Percentiles rank a stretch among this genome's conserved stretches.
Conservation (phyloP, 2,329 filamentous ascomycete species). For the Endocalyx cinctus region DNA sequence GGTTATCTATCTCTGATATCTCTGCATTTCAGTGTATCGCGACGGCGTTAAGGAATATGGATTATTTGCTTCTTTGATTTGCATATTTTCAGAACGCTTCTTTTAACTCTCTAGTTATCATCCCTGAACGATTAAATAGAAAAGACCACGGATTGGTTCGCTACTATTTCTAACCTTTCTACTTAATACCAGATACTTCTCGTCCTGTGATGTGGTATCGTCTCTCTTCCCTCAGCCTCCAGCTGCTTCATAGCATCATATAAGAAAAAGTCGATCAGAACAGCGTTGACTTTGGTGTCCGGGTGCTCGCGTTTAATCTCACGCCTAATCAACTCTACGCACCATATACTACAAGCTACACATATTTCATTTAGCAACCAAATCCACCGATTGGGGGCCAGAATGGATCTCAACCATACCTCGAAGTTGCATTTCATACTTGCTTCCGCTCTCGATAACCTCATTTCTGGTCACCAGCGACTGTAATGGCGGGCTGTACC, state of each 20-base stretch:
- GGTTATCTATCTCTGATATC: no score
- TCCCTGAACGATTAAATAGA: no score
- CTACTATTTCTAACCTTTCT: no score
- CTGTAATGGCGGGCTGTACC: slow-evolving; percentile 77
- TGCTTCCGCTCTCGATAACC: slow-evolving; percentile 64
- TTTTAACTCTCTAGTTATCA: no score
- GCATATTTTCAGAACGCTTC: no score
- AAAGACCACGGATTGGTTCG: no score
- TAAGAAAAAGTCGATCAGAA: slow-evolving; percentile 94
- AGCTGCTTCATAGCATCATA: slow-evolving; percentile 91
- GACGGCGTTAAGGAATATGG: no score
- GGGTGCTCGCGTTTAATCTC: slow-evolving; percentile 75
- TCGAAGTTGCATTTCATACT: slow-evolving; percentile 82
- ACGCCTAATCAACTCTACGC: slow-evolving; percentile 78
- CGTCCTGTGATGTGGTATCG: slow-evolving; percentile 79
- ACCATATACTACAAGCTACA: slow-evolving; percentile 88
- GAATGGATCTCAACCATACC: slow-evolving; percentile 42
- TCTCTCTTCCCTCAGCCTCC: slow-evolving; percentile 58
- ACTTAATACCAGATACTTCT: slow-evolving; percentile 88
- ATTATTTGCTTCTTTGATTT: no score
- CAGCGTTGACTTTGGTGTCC: slow-evolving; percentile 71
- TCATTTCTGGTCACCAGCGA: slow-evolving; percentile 61
- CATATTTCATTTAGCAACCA: not conserved
- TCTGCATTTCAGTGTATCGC: no score
- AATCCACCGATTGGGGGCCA: not conserved